A percentile compares a stretch with the other conserved stretches of the same genome.
Evolutionary conservation across 441 rosid genomes (phyloP).

Genomic region (Viola pubescens): DNA sequence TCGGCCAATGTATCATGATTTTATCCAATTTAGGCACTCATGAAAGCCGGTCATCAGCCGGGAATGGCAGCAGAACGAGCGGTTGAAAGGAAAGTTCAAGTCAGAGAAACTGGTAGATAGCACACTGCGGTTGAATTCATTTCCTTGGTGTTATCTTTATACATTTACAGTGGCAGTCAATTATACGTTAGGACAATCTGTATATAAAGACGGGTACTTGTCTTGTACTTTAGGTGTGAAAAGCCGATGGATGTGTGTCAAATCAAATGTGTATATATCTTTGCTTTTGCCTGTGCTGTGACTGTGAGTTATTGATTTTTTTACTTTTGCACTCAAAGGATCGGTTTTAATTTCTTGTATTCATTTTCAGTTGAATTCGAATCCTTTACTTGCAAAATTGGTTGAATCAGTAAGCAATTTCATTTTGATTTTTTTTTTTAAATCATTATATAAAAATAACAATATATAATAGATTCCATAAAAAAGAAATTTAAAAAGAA

Average conservation of each 20-base stretch:
- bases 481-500: no score
- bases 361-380: no score
- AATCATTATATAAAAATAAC: no score
- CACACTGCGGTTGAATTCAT: slow-evolving; percentile 2
- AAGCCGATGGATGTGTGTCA: neutral
- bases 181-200: neutral
- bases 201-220: neutral
- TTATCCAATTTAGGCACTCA: slow-evolving; percentile 33
- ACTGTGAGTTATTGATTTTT: no score
- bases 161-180: neutral
- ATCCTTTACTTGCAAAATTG: no score
- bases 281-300: neutral
- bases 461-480: no score
- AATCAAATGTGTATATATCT: no score
- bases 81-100: slow-evolving; percentile 29
- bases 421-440: no score
- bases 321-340: no score
- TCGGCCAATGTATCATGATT: slow-evolving; percentile 76
- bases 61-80: slow-evolving; percentile 36
- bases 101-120: slow-evolving; percentile 27
- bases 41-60: slow-evolving; percentile 32
- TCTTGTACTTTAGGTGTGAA: neutral
- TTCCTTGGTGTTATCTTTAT: neutral
- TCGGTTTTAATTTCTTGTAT: no score
- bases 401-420: no score